Evolutionary conservation across 2,329 filamentous ascomycete genomes (phyloP).

Genomic region (Arthroderma sp.): DNA sequence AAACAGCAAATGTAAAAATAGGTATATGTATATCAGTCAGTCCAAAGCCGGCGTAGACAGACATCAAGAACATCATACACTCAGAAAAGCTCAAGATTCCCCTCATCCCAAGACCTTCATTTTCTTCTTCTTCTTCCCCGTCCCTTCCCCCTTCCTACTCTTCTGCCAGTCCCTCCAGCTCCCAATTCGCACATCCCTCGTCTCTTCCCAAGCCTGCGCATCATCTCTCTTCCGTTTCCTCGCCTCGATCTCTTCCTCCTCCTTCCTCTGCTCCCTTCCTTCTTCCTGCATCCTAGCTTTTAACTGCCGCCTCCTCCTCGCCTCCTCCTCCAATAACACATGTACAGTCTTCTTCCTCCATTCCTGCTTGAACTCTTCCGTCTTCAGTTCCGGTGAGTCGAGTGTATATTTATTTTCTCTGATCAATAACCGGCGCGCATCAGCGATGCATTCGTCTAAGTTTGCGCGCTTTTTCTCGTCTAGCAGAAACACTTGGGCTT

Average conservation of each 20-base stretch:
- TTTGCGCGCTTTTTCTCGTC: conserved; percentile 82
- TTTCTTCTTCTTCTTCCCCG: conserved; percentile 51
- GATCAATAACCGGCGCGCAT: conserved; percentile 88
- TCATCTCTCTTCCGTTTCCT: conserved; percentile 80
- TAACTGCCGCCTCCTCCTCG: conserved; percentile 66
- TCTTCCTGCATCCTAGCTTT: conserved; percentile 96
- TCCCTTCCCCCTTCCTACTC: conserved; percentile 33
- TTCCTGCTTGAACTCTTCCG: conserved; percentile 64
- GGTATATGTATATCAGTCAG: no score
- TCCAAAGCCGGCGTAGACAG: no score
- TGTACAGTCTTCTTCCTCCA: conserved; percentile 85
- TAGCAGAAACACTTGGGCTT: conserved; percentile 79
- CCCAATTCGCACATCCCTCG: conserved; percentile 75
- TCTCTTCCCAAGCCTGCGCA: conserved; percentile 91
- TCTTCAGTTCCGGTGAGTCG: conserved; percentile 70
- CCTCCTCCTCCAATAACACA: conserved; percentile 87
- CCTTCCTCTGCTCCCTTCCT: conserved; percentile 71
- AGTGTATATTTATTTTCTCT: conserved; percentile 87
- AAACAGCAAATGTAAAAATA: no score
- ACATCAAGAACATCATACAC: no score
- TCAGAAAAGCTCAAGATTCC: not conserved
- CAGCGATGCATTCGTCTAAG: conserved; percentile 89
- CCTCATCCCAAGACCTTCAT: conserved; percentile 33
- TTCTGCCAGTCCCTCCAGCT: conserved; percentile 92
- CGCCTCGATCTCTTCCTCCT: conserved; percentile 70